These are phyloP conservation scores for Globisporangium okanoganense DNA, from an alignment of 352 stramenopile genomes.

Conservation along the genomic window DNA sequence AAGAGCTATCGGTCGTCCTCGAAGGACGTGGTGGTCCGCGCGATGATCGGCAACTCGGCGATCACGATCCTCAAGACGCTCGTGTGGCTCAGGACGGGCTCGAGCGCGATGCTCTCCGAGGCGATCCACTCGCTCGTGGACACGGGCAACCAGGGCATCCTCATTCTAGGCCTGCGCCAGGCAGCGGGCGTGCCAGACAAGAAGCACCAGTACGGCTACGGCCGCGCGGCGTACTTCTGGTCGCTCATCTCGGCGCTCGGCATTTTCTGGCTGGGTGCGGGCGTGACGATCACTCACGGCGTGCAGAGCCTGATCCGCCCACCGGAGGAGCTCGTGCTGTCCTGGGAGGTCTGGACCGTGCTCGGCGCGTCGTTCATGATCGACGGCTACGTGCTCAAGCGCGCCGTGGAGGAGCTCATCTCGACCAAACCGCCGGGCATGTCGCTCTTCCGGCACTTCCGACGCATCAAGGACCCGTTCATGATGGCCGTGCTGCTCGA, in stretches of 20 bases:
- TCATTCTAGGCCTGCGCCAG: conserved; percentile 83
- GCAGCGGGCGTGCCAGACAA: conserved; percentile 88
- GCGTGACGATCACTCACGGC: conserved; percentile 93
- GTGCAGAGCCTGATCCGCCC: conserved; percentile 78
- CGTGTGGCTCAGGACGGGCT: conserved; percentile 91
- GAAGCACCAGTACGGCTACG: conserved; percentile 97
- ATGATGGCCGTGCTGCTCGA: conserved; percentile 97
- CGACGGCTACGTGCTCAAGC: conserved; percentile 94
- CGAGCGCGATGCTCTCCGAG: conserved; percentile 96
- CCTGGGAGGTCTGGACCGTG: conserved; percentile 94
- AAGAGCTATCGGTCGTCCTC: conserved; percentile 79
- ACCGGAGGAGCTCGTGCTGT: conserved; percentile 57
- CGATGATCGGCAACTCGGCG: conserved; percentile 93
- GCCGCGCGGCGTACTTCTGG: conserved; percentile 98
- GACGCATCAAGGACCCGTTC: conserved; percentile 91
- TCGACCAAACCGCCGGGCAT: conserved; percentile 69
- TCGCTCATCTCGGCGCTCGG: conserved; percentile 97
- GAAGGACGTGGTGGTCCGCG: conserved; percentile 75
- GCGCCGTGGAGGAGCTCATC: conserved; percentile 86
- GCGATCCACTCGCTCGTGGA: conserved; percentile 97
- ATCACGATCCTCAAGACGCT: conserved; percentile 92
- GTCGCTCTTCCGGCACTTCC: conserved; percentile 67
- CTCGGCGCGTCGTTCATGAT: conserved; percentile 93
- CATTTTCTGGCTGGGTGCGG: conserved; percentile 97
- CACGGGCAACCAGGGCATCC: conserved; percentile 95